Evolutionary conservation across 371 early-diverging fungal genomes (phyloP), one percentile per base, ranked within the genome.

Genomic region (Basidiobolus heterosporus): DNA sequence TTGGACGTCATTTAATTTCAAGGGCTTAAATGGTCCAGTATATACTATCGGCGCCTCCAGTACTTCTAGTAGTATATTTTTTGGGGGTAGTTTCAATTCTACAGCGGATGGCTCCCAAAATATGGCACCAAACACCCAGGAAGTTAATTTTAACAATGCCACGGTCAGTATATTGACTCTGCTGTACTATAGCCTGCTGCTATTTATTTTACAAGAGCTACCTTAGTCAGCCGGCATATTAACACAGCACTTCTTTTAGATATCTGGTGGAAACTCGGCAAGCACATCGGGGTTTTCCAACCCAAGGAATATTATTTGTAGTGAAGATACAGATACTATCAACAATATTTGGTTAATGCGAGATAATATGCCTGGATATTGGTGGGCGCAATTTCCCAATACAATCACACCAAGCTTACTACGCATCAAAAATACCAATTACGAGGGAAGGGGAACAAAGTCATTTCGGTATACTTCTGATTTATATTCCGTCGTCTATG

Each of bases 401-500:
- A 51, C 59, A 22, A 59, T 78, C 11, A 74, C 74, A 0, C 85
- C 83, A 9, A 68, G 79, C 0, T 63, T 80, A 13, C 62, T 85
- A 47, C 66, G 82, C 9, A 59, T 85, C 14, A 70, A 64, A 48
- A 85, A 85, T 51, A 66, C 85, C 5, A 54, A 52, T 44, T 50
- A 59, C 14, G 53, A 64, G 15, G 70, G 72, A 21, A 63, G 78
- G 22, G 82, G 82, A 46, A 80, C 83, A 45, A 67, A 78, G 47
- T 57, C 68, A 7, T 82, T 85, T 50, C 61, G 73, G 64, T 66
- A 62, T 44, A 54, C 53, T 24, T 39, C 18, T 40, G 18, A 21
- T 11, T n/a, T n/a, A n/a, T n/a, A n/a, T n/a, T n/a, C n/a, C n/a
- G 7, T n/a, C 41, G n/a, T 19, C 46, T 21, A 18, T 36, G 38